These are phyloP conservation scores for Komagataella pastoris DNA, from an alignment of 805 yeast species.

Conservation along the genomic window DNA sequence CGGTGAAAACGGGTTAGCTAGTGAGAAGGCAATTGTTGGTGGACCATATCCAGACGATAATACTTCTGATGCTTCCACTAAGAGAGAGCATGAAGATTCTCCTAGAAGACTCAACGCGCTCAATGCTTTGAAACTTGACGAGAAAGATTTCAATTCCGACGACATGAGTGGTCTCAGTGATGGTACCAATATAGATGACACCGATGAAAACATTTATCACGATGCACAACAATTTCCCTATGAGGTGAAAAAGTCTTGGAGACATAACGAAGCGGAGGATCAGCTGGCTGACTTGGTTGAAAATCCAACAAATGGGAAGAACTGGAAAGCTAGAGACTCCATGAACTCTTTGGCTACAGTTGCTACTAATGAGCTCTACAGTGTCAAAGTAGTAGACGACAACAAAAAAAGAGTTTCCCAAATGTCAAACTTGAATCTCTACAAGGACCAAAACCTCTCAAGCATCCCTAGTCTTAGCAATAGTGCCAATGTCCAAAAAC, in stretches of 20 bases:
- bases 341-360: constrained; percentile 70
- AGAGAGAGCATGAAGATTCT: constrained; percentile 2
- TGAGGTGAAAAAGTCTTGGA: constrained; percentile 44
- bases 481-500: constrained; percentile 25
- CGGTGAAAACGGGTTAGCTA: constrained; percentile 10
- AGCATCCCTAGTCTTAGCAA: neutral
- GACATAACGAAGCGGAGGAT: constrained; percentile 24
- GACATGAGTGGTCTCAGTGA: constrained; percentile 30
- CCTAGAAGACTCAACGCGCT: constrained; percentile 31
- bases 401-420: constrained; percentile 23
- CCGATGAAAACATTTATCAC: constrained; percentile 18
- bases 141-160: constrained; percentile 16
- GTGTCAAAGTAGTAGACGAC: constrained; percentile 65
- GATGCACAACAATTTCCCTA: constrained; percentile 10
- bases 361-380: constrained; percentile 70
- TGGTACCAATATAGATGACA: constrained; percentile 36
- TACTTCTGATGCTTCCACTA: constrained; percentile 8
- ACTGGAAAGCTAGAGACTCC: constrained; percentile 46
- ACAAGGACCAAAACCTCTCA: constrained; percentile 12
- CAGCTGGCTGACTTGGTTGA: constrained; percentile 3
- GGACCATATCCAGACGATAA: constrained; percentile 6
- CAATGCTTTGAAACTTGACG: constrained; percentile 38
- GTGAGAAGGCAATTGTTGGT: constrained; percentile 20
- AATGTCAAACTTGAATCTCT: constrained; percentile 12
- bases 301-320: neutral